Evolutionary conservation across 345 rosid species (phyloP).

Genomic region (Eucalyptus brandiana): DNA sequence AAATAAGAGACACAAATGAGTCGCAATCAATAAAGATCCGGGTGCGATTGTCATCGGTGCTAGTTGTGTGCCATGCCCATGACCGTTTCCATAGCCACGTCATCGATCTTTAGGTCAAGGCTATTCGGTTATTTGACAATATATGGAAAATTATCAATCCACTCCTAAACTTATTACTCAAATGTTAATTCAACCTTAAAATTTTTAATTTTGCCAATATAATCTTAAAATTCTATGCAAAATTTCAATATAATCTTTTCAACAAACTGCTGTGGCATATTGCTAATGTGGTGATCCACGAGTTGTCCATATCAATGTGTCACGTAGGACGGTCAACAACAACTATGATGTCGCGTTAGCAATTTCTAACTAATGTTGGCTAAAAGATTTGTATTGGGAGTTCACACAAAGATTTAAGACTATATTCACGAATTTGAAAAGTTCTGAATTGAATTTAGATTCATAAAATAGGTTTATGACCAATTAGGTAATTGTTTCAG

Average conservation of each 20-base stretch:
- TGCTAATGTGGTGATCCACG: neutral
- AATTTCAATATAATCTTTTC: neutral
- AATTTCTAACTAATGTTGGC: neutral
- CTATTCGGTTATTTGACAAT: no score
- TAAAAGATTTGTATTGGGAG: fast-evolving
- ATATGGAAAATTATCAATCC: no score
- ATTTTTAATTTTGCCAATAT: no score
- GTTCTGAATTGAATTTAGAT: neutral
- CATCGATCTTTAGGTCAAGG: no score
- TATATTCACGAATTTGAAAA: neutral
- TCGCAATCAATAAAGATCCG: no score
- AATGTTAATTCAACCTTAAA: no score
- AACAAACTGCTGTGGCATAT: neutral
- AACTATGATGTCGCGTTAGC: neutral
- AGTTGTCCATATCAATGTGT: neutral
- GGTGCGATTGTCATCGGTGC: no score
- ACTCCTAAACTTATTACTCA: no score
- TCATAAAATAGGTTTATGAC: neutral
- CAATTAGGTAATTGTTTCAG: neutral
- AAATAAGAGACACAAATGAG: no score
- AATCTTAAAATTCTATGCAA: neutral
- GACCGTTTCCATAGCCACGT: no score
- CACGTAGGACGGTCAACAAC: neutral
- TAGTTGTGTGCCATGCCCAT: no score
- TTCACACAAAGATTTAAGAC: neutral